Base-by-base conservation (phyloP, 805 yeast genomes). In the Candida suzukii region DNA sequence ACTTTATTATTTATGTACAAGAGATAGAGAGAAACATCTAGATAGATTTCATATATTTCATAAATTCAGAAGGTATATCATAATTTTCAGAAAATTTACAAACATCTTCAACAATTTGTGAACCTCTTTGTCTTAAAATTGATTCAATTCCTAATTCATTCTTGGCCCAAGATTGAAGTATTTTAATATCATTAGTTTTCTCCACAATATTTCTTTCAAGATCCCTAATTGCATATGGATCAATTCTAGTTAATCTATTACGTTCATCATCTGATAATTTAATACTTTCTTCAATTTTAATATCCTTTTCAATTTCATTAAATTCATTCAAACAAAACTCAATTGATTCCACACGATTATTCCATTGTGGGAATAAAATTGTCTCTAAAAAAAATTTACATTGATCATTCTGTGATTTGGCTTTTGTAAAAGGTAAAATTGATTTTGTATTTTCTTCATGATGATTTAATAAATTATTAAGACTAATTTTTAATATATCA, bases 191-290 rank as follows among this genome's bases (percentile, higher is more conserved):
- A 2, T 20, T 37, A 35, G 56, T 62, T 34, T 57, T 58, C 4
- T 48, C 43, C 16, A 61, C 61, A 16, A 57, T 53, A 17, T 55
- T 53, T 8, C 58, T 59, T 19, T 57, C 46, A 7, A 57, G 32
- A 35, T 71, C 73, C 39, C 68, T 63, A 11, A 64, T 59, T 3
- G 73, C 74, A 47, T 76, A 76, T 1, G 82, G 80, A 49, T 76
- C 79, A 5, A 71, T 47, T 24, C 75, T 60, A 58, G 33, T 56
- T 47, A 46, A 39, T 26, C 45, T 47, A 47, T 42, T 52, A 26
- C 45, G 45, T 36, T 41, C 57, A 35, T 44, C 58, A 13, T 35
- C 51, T 39, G 24, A 44, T 43, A 43, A 46, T 47, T 36, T 45
- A 40, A 32, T 39, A 4, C 33, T 36, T 22, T 48, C 49, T 16